These are phyloP conservation scores for Papilionanthe hybrid DNA, from an alignment of 116 monocot genomes.

Conservation along the genomic window DNA sequence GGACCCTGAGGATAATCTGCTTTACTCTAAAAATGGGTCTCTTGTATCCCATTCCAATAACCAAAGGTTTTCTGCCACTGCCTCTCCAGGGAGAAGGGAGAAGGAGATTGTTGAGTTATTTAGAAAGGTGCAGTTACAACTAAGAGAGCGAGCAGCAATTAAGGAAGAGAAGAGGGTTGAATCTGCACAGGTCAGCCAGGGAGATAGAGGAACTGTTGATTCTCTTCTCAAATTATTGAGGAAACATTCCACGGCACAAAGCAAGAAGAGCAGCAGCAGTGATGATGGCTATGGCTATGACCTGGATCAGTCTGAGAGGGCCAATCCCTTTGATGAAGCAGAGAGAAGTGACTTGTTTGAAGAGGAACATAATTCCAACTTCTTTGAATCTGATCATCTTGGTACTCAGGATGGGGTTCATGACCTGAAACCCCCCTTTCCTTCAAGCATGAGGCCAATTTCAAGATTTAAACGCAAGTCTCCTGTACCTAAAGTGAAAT, in stretches of 20 bases:
- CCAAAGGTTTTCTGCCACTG: constrained; percentile 54
- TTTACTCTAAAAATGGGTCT: constrained; percentile 72
- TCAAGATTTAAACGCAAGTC: constrained; percentile 71
- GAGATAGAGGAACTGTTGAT: constrained; percentile 79
- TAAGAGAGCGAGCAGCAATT: constrained; percentile 54
- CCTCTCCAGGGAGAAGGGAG: constrained; percentile 65
- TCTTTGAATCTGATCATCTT: constrained; percentile 31
- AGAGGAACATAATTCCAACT: constrained; percentile 41
- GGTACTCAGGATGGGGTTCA: constrained; percentile 19
- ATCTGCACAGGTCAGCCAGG: constrained; percentile 41
- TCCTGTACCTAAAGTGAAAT: constrained; percentile 70
- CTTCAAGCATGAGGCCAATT: constrained; percentile 47
- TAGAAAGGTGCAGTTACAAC: constrained; percentile 70
- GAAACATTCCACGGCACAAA: constrained; percentile 63
- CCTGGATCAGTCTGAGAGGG: constrained; percentile 23
- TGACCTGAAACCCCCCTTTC: constrained; percentile 22
- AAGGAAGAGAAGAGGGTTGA: constrained; percentile 79
- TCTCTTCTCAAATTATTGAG: constrained; percentile 75
- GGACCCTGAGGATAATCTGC: constrained; percentile 36
- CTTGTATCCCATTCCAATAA: constrained; percentile 45
- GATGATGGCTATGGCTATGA: constrained; percentile 13
- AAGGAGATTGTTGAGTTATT: constrained; percentile 92
- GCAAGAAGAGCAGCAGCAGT: constrained; percentile 26
- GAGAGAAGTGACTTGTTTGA: constrained; percentile 30
- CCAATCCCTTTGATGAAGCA: constrained; percentile 25